These are phyloP conservation scores for Cordyceps tenuipes DNA, from an alignment of 2,329 filamentous ascomycete genomes.

Conservation along the genomic window DNA sequence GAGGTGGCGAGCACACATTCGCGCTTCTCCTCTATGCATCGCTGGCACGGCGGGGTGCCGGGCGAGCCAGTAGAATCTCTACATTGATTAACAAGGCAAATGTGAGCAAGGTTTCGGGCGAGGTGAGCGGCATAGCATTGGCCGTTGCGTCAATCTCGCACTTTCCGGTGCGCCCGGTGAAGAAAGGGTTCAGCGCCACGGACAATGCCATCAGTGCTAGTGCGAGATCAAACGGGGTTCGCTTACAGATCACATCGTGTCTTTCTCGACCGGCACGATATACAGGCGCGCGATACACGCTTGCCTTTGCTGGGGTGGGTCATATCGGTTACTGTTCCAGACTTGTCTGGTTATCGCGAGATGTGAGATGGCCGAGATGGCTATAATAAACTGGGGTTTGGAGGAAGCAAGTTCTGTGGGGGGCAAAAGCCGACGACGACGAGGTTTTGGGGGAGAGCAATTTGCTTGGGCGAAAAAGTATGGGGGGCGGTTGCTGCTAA, in stretches of 20 bases:
- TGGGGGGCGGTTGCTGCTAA: neutral
- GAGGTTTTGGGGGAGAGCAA: neutral
- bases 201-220: neutral
- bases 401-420: constrained; percentile 11
- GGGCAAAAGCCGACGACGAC: constrained; percentile 9
- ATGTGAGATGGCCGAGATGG: constrained; percentile 11
- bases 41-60: constrained; percentile 28
- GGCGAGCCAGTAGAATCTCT: constrained; percentile 28
- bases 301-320: constrained; percentile 17
- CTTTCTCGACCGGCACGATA: constrained; percentile 25
- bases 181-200: neutral
- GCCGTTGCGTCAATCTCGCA: too few relatives aligned
- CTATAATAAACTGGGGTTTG: constrained; percentile 9
- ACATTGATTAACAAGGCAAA: neutral
- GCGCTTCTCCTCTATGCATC: constrained; percentile 29
- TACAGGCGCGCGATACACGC: constrained; percentile 24
- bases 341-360: neutral
- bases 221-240: neutral
- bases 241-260: constrained; percentile 26
- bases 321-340: constrained; percentile 5
- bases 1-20: constrained; percentile 34
- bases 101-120: neutral
- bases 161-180: too few relatives aligned
- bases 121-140: neutral
- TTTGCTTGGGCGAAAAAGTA: neutral